phyloP scores from a whole-genome alignment of 768 basidiomycete species.

The Kwoniella pini region DNA sequence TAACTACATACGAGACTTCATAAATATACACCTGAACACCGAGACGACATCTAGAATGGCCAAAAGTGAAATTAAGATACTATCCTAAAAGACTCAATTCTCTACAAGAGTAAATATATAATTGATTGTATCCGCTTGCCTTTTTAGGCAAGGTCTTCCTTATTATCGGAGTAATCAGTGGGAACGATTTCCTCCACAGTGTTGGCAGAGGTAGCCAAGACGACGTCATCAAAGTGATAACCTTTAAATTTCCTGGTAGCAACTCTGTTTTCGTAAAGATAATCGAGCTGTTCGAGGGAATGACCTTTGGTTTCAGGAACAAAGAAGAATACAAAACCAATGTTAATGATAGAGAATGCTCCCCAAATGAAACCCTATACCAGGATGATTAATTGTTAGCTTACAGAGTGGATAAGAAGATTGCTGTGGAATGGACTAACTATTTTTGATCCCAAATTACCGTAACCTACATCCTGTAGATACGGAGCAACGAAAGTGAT shows the following conservation, averaged over 20 bases:
- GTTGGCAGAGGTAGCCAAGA: conserved; percentile 12
- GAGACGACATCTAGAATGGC: too few species aligned
- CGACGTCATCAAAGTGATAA: conserved; percentile 23
- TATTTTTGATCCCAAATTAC: conserved; percentile 30
- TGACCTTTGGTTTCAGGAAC: conserved; percentile 36
- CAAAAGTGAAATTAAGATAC: too few species aligned
- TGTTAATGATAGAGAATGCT: conserved; percentile 28
- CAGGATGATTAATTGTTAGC: too few species aligned
- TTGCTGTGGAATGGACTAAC: conserved; percentile 7
- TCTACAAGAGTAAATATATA: too few species aligned
- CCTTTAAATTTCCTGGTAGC: conserved; percentile 16
- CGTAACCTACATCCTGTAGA: conserved; percentile 34
- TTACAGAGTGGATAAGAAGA: too few species aligned
- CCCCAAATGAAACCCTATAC: conserved; percentile 37
- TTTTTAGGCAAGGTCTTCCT: conserved; percentile 3
- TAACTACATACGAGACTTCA: too few species aligned
- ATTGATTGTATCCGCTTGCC: too few species aligned
- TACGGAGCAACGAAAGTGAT: conserved; percentile 40
- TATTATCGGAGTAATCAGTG: conserved; percentile 8
- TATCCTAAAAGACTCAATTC: too few species aligned
- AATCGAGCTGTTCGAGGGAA: conserved; percentile 37
- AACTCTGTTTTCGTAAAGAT: conserved; percentile 29
- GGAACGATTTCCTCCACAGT: conserved; percentile 1
- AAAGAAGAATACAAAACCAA: conserved; percentile 33
- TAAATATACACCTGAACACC: too few species aligned